Conservation (phyloP, 2,329 filamentous ascomycete species). For the Curvularia spicifera region DNA sequence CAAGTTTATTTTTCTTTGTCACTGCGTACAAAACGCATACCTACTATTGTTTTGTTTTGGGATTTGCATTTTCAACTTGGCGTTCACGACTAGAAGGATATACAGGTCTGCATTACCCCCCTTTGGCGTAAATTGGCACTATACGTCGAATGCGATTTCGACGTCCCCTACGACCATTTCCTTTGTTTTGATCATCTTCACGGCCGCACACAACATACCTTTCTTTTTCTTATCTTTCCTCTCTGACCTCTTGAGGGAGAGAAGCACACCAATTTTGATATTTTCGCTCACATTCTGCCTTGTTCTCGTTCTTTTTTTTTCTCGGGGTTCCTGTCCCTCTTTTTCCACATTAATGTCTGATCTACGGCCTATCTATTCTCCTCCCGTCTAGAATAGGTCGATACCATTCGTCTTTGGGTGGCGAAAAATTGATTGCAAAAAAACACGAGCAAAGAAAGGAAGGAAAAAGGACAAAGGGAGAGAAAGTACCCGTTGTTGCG, state of each 20-base stretch:
- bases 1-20: constrained; percentile 15
- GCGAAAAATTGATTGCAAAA: background rate
- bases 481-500: background rate
- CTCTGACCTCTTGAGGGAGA: background rate
- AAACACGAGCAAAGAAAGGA: background rate
- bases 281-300: background rate
- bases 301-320: background rate
- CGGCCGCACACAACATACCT: constrained; percentile 5
- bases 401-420: background rate
- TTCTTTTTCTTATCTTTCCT: background rate
- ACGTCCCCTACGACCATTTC: constrained; percentile 42
- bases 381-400: background rate
- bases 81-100: constrained; percentile 5
- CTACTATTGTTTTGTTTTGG: background rate
- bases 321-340: no score
- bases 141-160: constrained; percentile 44
- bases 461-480: background rate
- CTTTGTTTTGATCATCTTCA: constrained; percentile 27
- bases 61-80: constrained; percentile 5
- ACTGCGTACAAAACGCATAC: constrained; percentile 12
- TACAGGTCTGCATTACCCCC: constrained; percentile 1
- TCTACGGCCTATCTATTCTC: background rate
- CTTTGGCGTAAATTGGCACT: constrained; percentile 34
- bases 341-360: constrained; percentile 1
- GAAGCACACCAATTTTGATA: background rate